These are phyloP conservation scores for Metarhizium anisopliae DNA, from an alignment of 2,329 filamentous ascomycete species.

Conservation along the genomic window DNA sequence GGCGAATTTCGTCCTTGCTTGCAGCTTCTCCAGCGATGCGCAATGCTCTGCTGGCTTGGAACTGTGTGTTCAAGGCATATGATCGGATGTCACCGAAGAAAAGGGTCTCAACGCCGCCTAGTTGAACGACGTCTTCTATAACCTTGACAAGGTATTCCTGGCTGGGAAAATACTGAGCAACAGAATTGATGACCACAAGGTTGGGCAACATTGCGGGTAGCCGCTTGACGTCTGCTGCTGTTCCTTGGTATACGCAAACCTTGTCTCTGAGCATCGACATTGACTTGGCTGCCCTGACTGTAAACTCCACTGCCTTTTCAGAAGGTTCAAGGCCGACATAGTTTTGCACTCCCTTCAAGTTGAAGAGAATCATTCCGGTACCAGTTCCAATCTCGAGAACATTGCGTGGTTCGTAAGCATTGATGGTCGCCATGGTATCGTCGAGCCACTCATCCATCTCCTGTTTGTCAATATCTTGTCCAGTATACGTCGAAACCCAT, in stretches of 20 bases:
- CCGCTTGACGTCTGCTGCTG: conserved; percentile 11
- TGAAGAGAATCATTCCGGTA: conserved; percentile 11
- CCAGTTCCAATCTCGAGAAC: conserved; percentile 22
- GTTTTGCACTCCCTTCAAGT: conserved; percentile 12
- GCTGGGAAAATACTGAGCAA: conserved; percentile 20
- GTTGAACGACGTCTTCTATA: conserved; percentile 4
- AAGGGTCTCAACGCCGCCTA: not conserved
- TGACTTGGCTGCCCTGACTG: conserved; percentile 8
- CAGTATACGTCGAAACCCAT: conserved; percentile 3
- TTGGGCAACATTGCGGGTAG: conserved; percentile 4
- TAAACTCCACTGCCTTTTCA: conserved; percentile 11
- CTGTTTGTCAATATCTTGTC: not conserved
- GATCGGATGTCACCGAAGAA: conserved; percentile 16
- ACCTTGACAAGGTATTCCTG: conserved; percentile 14
- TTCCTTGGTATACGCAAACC: conserved; percentile 9
- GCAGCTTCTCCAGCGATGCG: not conserved
- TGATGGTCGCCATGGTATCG: not conserved
- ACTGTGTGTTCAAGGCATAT: conserved; percentile 9
- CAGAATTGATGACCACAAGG: conserved; percentile 19
- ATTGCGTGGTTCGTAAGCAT: not conserved
- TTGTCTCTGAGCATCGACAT: conserved; percentile 9
- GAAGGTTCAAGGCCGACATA: conserved; percentile 22
- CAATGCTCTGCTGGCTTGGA: conserved; percentile 8
- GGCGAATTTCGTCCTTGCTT: conserved; percentile 3
- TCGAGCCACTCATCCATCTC: conserved; percentile 5